Evolutionary conservation across 2,329 filamentous ascomycete species (phyloP).

Genomic region (Epichloe uncinata): DNA sequence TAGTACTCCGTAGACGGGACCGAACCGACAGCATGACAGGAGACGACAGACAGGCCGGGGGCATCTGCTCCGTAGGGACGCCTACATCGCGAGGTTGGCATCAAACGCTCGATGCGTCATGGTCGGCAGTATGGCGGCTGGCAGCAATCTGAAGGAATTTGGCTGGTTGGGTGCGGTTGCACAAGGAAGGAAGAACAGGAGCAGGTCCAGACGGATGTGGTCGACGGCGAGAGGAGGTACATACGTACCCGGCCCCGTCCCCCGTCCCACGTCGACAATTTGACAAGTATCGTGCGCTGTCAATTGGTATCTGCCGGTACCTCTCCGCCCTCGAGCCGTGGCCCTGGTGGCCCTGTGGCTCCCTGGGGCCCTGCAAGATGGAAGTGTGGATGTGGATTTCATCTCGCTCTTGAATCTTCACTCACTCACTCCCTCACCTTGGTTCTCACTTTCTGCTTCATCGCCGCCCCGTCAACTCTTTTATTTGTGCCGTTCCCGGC

Average conservation of each 20-base stretch:
- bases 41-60: no score
- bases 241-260: not conserved
- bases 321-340: not conserved
- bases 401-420: conserved; percentile 16
- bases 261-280: not conserved
- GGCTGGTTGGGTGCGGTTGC: no score
- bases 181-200: not conserved
- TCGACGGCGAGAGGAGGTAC: not conserved
- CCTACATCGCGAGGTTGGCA: no score
- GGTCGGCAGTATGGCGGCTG: no score
- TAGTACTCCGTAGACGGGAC: no score
- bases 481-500: not conserved
- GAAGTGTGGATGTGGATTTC: conserved; percentile 10
- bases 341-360: not conserved
- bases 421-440: conserved; percentile 9
- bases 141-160: no score
- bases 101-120: no score
- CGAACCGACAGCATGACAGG: no score
- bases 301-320: not conserved
- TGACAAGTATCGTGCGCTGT: not conserved
- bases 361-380: conserved; percentile 1
- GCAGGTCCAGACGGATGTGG: not conserved
- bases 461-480: not conserved
- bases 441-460: conserved; percentile 6
- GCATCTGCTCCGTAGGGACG: no score